A percentile compares a stretch with the other conserved stretches of the same genome.
phyloP scores from a whole-genome alignment of 352 stramenopile genomes.

The Pythium phragmiticola region DNA sequence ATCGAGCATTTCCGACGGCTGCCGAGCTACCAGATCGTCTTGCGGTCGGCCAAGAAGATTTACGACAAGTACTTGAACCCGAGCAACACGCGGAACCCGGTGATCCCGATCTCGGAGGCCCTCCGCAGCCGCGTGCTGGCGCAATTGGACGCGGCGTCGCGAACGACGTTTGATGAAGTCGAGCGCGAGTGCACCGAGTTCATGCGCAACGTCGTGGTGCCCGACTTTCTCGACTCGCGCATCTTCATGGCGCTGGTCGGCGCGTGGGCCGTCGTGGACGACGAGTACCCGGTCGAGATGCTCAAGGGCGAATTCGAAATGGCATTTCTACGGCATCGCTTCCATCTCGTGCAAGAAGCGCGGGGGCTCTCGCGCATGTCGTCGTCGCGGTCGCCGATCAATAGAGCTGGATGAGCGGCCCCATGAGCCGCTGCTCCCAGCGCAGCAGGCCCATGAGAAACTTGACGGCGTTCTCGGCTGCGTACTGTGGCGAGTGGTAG shows the following conservation, averaged over 20 bases:
- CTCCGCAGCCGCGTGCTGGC: constrained; percentile 45
- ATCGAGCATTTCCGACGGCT: constrained; percentile 80
- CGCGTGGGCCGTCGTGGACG: constrained; percentile 70
- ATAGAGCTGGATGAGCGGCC: constrained; percentile 29
- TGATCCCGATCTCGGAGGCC: constrained; percentile 50
- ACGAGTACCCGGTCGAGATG: constrained; percentile 75
- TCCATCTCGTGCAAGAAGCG: constrained; percentile 75
- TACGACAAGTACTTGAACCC: constrained; percentile 85
- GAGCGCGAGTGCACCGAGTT: constrained; percentile 73
- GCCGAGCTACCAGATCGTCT: constrained; percentile 81
- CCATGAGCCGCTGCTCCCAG: constrained; percentile 22
- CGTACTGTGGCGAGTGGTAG: constrained; percentile 31
- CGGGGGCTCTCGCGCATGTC: constrained; percentile 60
- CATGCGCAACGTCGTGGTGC: constrained; percentile 72
- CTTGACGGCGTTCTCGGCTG: constrained; percentile 28
- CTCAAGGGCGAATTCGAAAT: constrained; percentile 79
- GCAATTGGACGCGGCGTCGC: constrained; percentile 61
- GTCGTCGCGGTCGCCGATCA: constrained; percentile 27
- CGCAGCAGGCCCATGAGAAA: constrained; percentile 29
- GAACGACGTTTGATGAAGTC: constrained; percentile 74
- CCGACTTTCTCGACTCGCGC: constrained; percentile 78
- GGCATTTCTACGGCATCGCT: constrained; percentile 76
- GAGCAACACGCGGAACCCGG: constrained; percentile 43
- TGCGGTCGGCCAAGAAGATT: constrained; percentile 81
- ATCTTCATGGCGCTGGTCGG: constrained; percentile 86